Conservation (phyloP, 2,329 filamentous ascomycete genomes). For the Beauveria medogensis region DNA sequence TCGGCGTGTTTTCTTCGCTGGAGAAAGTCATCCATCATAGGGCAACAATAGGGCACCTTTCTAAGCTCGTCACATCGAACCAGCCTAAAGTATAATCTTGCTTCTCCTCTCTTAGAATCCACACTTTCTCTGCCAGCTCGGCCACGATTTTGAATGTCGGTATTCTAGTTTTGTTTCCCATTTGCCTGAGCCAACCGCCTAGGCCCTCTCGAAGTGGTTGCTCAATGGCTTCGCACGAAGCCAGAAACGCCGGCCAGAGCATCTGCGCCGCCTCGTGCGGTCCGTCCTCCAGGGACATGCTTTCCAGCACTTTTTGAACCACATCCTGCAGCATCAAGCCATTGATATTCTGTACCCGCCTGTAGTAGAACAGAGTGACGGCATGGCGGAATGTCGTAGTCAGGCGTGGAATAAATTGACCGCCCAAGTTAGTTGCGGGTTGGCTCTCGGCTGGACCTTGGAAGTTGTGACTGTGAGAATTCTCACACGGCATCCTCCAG, state of each 20-base stretch:
- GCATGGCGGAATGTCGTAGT: neutral
- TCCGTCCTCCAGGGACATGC: neutral
- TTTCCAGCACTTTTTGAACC: neutral
- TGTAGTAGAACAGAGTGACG: conserved; percentile 2
- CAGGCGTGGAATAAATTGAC: neutral
- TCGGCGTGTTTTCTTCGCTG: neutral
- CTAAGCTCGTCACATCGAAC: neutral
- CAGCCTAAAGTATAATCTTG: conserved; percentile 3
- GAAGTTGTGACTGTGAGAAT: neutral
- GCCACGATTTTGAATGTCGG: neutral
- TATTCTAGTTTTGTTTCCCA: neutral
- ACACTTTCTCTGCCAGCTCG: neutral
- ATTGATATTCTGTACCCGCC: conserved; percentile 6
- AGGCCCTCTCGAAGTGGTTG: neutral
- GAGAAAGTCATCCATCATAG: neutral
- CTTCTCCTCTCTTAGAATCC: neutral
- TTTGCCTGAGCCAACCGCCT: neutral
- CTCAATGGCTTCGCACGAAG: neutral
- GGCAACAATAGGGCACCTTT: neutral
- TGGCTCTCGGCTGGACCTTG: no score
- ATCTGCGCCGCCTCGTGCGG: neutral
- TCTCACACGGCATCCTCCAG: neutral
- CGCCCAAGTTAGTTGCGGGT: neutral
- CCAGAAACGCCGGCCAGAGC: neutral
- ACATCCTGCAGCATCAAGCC: conserved; percentile 3